phyloP scores from a whole-genome alignment of 495 filamentous ascomycete species.

The Neurospora sp. region DNA sequence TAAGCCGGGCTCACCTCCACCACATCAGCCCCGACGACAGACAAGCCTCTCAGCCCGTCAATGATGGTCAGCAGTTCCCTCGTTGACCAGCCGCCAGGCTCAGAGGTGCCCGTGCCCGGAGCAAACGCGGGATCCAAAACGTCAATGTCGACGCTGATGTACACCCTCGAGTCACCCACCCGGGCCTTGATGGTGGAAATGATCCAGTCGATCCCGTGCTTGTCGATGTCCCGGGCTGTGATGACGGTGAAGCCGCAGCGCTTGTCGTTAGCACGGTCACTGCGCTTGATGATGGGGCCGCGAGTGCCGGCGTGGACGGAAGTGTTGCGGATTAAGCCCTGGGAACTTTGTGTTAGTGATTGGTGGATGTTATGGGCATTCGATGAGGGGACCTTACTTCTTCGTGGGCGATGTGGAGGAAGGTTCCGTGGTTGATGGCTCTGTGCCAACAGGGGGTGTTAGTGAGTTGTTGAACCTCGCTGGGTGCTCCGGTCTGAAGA shows the following conservation, averaged over 20 bases:
- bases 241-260: slow-evolving; percentile 75
- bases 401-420: slow-evolving; percentile 39
- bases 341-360: slow-evolving; percentile 18
- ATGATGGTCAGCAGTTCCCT: slow-evolving; percentile 49
- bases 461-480: neutral
- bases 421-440: slow-evolving; percentile 74
- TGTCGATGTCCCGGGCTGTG: slow-evolving; percentile 76
- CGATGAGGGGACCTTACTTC: slow-evolving; percentile 24
- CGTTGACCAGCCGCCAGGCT: slow-evolving; percentile 81
- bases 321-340: slow-evolving; percentile 69
- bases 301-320: slow-evolving; percentile 85
- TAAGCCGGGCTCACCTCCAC: slow-evolving; percentile 68
- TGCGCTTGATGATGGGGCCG: slow-evolving; percentile 56
- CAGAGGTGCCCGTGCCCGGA: slow-evolving; percentile 65
- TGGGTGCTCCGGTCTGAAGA: neutral
- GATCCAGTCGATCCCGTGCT: slow-evolving; percentile 59
- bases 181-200: slow-evolving; percentile 64
- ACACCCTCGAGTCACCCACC: slow-evolving; percentile 67
- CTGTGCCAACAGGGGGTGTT: slow-evolving; percentile 24
- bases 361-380: slow-evolving; percentile 34
- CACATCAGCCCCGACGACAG: slow-evolving; percentile 69
- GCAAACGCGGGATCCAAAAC: slow-evolving; percentile 66
- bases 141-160: slow-evolving; percentile 83
- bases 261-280: slow-evolving; percentile 72
- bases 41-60: slow-evolving; percentile 51